phyloP scores from a whole-genome alignment of 345 rosid genomes.

The Citrus sinensis region DNA sequence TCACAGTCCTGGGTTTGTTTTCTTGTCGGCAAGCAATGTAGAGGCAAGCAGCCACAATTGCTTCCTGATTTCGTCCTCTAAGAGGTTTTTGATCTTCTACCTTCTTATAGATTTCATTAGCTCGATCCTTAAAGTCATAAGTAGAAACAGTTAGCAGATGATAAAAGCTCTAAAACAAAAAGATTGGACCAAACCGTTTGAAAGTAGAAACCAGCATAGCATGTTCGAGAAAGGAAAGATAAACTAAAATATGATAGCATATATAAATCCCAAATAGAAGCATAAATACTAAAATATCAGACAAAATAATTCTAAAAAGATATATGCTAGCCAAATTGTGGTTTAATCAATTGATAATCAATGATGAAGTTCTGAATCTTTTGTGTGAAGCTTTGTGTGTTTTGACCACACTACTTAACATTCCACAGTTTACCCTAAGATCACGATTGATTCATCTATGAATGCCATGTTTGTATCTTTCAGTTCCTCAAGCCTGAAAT shows the following conservation, averaged over 20 bases:
- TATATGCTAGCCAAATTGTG: neutral
- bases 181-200: neutral
- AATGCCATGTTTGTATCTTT: neutral
- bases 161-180: neutral
- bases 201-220: neutral
- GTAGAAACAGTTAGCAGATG: neutral
- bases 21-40: slow-evolving; percentile 53
- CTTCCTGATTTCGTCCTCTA: slow-evolving; percentile 46
- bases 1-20: slow-evolving; percentile 47
- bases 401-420: neutral
- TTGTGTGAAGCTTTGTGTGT: neutral
- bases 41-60: slow-evolving; percentile 50
- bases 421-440: neutral
- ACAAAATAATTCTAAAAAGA: neutral
- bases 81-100: slow-evolving; percentile 54
- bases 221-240: neutral
- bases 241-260: neutral
- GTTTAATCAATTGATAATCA: neutral
- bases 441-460: neutral
- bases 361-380: neutral
- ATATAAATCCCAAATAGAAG: neutral
- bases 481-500: neutral
- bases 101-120: slow-evolving; percentile 54
- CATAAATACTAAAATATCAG: neutral
- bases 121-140: slow-evolving; percentile 40